phyloP scores from a whole-genome alignment of 148 eudicot genomes.

The Vaccinium vitisidaea region DNA sequence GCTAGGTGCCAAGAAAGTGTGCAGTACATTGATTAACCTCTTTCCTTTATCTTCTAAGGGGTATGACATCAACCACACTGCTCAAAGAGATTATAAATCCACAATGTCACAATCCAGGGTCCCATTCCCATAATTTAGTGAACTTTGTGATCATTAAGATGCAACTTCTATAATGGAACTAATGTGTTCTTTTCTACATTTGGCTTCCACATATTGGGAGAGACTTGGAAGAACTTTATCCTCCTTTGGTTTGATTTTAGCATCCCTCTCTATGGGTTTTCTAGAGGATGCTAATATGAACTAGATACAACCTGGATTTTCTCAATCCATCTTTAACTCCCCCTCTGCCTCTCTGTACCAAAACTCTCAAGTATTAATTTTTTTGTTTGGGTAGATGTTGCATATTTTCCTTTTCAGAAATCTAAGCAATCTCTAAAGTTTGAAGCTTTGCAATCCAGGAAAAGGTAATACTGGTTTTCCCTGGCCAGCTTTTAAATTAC shows the following conservation, averaged over 20 bases:
- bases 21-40: background rate
- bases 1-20: constrained; percentile 6
- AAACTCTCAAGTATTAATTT: background rate
- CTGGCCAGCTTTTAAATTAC: background rate
- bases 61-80: constrained; percentile 13
- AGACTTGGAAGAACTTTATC: background rate
- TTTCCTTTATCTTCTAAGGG: background rate
- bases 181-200: background rate
- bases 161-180: background rate
- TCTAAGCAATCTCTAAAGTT: constrained; percentile 3
- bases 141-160: background rate
- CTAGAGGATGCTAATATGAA: background rate
- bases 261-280: background rate
- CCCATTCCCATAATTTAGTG: constrained; percentile 12
- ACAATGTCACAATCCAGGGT: constrained; percentile 2
- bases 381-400: background rate
- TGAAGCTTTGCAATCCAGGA: constrained; percentile 6
- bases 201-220: constrained; percentile 6
- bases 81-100: background rate
- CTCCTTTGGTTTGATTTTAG: background rate
- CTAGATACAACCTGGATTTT: background rate
- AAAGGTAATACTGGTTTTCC: constrained; percentile 15
- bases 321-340: background rate
- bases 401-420: background rate
- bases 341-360: background rate